Evolutionary conservation across 305 asterid genomes (phyloP), one percentile per base, ranked within the genome.

Genomic region (Fraxinus nigra): DNA sequence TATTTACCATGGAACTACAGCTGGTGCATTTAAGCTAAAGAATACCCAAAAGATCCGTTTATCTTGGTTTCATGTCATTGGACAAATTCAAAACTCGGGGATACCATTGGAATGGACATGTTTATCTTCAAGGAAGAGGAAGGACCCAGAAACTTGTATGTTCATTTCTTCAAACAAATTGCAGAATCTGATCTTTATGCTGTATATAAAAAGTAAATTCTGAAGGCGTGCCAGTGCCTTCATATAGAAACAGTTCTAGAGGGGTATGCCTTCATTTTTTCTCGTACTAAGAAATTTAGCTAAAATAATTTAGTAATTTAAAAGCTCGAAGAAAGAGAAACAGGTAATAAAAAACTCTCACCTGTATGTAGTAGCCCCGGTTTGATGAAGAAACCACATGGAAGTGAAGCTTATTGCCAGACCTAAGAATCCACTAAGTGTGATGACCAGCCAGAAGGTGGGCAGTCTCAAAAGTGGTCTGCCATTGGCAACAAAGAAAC

Each of bases 311-410:
- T 61, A 33, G 33, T 24, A 6, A 22, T 30, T 13, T 35, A 34
- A 30, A 28, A 16, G 22, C 26, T 14, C 46, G 37, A 46, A 75
- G 24, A 76, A 79, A 35, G 59, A 83, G 48, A 34, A 74, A 78
- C 63, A 61, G 18, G 43, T 67, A 84, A 46, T 35, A 33, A 16
- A 63, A 77, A 78, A 65, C 33, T 5, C 40, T 74, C 30, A 93
- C 98, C 98, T 92, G 89, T 95, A 95, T 4, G 98, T 93, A 69
- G 98, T 95, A 80, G 97, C 97, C 80, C 97, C 93, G 2, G 98
- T 95, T 89, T 95, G 98, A 91, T 92, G 98, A 79, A 95, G 98
- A 90, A 94, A 94, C 98, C 98, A 94, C 97, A 94, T 92, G 74
- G 98, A 93, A 43, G 98, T 92, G 87, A 93, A 93, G 91, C 98